Base-by-base conservation (phyloP, 1,284 basidiomycete genomes). In the Ganoderma multipileum region DNA sequence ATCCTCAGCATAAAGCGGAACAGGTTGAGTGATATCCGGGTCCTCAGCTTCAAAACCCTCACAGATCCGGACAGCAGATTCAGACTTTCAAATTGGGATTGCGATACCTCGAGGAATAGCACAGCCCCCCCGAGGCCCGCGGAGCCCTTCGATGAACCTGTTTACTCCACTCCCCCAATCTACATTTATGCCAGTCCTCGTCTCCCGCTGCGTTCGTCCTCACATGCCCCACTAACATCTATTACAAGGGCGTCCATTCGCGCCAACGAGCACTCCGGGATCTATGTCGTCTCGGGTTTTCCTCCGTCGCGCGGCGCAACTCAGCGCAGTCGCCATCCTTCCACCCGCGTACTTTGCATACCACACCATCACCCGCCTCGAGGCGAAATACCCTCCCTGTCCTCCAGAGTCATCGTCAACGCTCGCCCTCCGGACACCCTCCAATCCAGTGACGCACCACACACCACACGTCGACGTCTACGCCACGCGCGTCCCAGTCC, bases 381-480 rank as follows among this genome's bases (percentile, higher is more conserved):
- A 64, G 33, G 44, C 65, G 39, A 54, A 47, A 26, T 70, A 70
- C 58, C 68, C 68, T 38, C 65, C 61, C 5, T 62, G 62, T 18
- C n/a, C 47, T 9, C 65, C 63, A 28, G 58, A 67, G 23, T 38
- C 63, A 2, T 20, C 63, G 41, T 38, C 44, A 9, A 70, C 68
- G 12, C 50, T 39, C 28, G 62, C 61, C 8, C 55, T 64, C n/a
- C 58, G 44, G 26, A 39, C 38, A 14, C 62, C 68, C 11, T 11
- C 61, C 30, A 36, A 44, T 23, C 26, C 55, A 7, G 7, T 33
- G 20, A 44, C 61, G 5, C 55, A 44, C 26, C 65, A 39, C 26
- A 55, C 50, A 30, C 38, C 58, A 6, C 50, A 67, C 33, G 47
- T 58, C 50, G 68, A 69, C 62, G 61, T 69, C 33, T 70, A 64